Evolutionary conservation across 163 green algal species (phyloP).

Genomic region (Smithsoniella earleae): DNA sequence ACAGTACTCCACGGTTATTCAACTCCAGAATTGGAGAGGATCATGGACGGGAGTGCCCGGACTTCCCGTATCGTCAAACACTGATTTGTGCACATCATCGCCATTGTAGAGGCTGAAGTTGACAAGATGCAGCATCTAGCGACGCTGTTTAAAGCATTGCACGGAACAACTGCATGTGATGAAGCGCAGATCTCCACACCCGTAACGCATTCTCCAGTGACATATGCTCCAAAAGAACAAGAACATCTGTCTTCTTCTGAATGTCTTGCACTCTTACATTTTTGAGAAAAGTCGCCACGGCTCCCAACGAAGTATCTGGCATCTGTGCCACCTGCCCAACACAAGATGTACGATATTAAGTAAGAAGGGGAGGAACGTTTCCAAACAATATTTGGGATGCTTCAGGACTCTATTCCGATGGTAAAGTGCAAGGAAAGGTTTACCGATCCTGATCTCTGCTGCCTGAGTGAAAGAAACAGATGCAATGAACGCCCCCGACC

Average conservation of each 20-base stretch:
- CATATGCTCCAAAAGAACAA: constrained; percentile 11
- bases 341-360: too few species aligned
- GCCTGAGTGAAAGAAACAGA: too few species aligned
- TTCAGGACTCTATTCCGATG: too few species aligned
- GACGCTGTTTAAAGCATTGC: not conserved
- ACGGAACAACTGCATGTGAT: not conserved
- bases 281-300: constrained; percentile 10
- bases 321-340: too few species aligned
- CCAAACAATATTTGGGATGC: too few species aligned
- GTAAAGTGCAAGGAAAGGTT: too few species aligned
- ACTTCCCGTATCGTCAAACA: not conserved
- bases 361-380: too few species aligned
- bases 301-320: too few species aligned
- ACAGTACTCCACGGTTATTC: not conserved
- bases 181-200: too few species aligned
- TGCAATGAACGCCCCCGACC: too few species aligned
- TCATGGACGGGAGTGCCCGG: not conserved
- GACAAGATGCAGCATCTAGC: not conserved
- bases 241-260: not conserved
- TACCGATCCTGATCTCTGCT: too few species aligned
- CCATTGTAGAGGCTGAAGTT: not conserved
- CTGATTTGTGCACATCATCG: not conserved
- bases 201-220: not conserved
- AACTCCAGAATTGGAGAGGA: not conserved
- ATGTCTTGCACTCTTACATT: not conserved